A percentile compares a stretch with the other conserved stretches of the same genome.
Evolutionary conservation across 108 stramenopile species (phyloP).

Genomic region (Nitzschia sp.): DNA sequence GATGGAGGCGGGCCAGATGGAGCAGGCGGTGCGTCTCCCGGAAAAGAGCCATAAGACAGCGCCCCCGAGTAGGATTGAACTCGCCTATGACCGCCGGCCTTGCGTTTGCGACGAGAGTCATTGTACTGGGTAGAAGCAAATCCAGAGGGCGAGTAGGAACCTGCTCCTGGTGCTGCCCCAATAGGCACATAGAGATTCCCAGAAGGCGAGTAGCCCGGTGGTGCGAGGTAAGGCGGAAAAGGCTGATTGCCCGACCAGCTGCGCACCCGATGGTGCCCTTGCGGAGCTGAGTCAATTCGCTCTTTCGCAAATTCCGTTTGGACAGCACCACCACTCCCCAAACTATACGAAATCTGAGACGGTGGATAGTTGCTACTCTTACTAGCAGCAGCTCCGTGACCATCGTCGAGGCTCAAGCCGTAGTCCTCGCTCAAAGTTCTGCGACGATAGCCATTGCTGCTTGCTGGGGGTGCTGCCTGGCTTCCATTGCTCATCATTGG

Average conservation of each 20-base stretch:
- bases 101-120: background rate
- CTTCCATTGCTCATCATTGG: too few species aligned
- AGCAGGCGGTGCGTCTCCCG: background rate
- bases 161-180: background rate
- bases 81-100: constrained; percentile 15
- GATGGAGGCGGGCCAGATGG: constrained; percentile 2
- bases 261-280: constrained; percentile 3
- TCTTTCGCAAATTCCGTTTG: background rate
- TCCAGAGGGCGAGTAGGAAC: too few species aligned
- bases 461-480: too few species aligned
- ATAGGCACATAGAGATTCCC: background rate
- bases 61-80: constrained; percentile 18
- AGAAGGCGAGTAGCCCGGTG: constrained; percentile 6
- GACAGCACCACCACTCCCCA: background rate
- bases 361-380: constrained; percentile 13
- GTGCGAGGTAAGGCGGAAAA: background rate
- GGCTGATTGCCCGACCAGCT: constrained; percentile 15
- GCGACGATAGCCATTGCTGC: background rate
- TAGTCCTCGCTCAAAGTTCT: background rate
- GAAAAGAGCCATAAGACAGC: background rate
- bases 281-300: background rate
- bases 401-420: background rate
- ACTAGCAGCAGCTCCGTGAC: background rate
- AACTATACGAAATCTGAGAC: background rate
- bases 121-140: background rate